A percentile compares a stretch with the other conserved stretches of the same genome.
These are phyloP conservation scores for Gymnopus androsaceus DNA, from an alignment of 1,284 basidiomycete genomes.

Conservation along the genomic window DNA sequence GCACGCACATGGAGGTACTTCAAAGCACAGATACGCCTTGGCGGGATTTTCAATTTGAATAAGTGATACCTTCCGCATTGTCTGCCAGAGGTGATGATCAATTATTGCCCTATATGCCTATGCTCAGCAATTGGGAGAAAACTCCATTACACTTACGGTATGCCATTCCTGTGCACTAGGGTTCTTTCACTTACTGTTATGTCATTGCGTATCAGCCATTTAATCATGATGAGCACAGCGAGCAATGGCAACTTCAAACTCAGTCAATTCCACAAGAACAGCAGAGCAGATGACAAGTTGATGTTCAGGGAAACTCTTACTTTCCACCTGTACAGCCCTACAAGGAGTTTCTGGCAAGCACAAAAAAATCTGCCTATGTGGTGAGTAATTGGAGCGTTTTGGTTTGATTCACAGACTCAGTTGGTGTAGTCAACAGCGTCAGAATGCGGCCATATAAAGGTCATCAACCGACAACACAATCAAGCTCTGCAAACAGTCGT, in stretches of 20 bases:
- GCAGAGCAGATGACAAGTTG: background rate
- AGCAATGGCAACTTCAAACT: background rate
- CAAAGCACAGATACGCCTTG: slow-evolving; percentile 21
- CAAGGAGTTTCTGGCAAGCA: background rate
- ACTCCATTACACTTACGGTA: background rate
- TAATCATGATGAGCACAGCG: background rate
- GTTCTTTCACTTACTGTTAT: background rate
- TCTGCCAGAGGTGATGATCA: slow-evolving; percentile 17
- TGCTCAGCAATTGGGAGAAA: slow-evolving; percentile 11
- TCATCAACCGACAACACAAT: background rate
- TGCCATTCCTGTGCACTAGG: background rate
- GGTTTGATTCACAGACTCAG: background rate
- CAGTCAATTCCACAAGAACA: slow-evolving; percentile 3
- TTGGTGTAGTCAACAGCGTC: background rate
- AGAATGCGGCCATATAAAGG: slow-evolving; percentile 3
- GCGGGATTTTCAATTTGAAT: slow-evolving; percentile 30
- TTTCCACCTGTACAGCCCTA: background rate
- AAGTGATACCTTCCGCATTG: slow-evolving; percentile 18
- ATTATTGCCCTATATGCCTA: slow-evolving; percentile 23
- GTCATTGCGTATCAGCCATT: background rate
- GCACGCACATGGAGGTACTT: slow-evolving; percentile 25
- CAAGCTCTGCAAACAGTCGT: background rate
- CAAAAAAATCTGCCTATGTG: background rate
- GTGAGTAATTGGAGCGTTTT: background rate
- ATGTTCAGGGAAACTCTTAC: background rate